Conservation (phyloP, 768 basidiomycete species). For the Trametes punicea region DNA sequence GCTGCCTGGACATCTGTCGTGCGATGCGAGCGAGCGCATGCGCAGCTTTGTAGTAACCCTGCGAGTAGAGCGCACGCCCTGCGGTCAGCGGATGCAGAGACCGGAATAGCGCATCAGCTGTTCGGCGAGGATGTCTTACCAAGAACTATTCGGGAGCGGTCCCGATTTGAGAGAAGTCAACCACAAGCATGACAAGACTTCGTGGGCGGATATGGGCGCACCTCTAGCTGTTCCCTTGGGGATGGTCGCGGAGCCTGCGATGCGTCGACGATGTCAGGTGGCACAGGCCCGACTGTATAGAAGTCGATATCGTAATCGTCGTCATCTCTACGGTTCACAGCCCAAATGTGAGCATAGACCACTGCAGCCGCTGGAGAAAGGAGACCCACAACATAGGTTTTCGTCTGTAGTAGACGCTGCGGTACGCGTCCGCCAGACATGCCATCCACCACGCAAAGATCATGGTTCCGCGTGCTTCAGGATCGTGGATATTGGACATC, state of each 20-base stretch:
- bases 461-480: constrained; percentile 78
- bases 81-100: constrained; percentile 15
- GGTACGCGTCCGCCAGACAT: constrained; percentile 79
- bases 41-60: constrained; percentile 84
- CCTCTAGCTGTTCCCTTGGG: constrained; percentile 78
- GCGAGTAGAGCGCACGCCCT: constrained; percentile 6
- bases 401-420: constrained; percentile 77
- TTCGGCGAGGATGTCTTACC: constrained; percentile 41
- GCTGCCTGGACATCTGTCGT: constrained; percentile 73
- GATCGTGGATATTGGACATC: constrained; percentile 67
- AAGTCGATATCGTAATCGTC: constrained; percentile 90
- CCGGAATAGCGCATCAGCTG: constrained; percentile 4
- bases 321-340: constrained; percentile 50
- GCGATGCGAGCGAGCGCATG: constrained; percentile 82
- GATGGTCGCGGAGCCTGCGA: constrained; percentile 45
- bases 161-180: constrained; percentile 3
- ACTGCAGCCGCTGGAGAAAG: background rate
- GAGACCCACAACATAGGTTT: constrained; percentile 67
- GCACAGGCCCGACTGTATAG: constrained; percentile 68
- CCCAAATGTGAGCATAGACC: background rate
- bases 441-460: constrained; percentile 96
- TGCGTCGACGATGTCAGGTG: constrained; percentile 29
- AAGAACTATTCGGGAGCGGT: constrained; percentile 47
- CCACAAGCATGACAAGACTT: background rate
- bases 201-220: constrained; percentile 26